Conservation (phyloP, 106 monocot species). For the Phalaenopsis equestris region DNA sequence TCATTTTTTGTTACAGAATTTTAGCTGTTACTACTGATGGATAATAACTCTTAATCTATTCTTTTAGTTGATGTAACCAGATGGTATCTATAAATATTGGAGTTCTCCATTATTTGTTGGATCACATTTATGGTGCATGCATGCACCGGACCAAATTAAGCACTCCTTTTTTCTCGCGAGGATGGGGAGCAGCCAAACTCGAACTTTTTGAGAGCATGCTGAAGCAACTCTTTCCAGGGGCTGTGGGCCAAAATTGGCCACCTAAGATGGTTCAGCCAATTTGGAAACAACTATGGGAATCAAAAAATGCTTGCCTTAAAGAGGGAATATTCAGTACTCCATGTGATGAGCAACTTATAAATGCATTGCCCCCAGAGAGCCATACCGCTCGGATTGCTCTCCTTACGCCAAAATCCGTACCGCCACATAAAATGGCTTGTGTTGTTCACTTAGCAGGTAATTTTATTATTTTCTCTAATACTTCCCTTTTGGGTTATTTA, state of each 20-base stretch:
- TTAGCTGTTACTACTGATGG: background rate
- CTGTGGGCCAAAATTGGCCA: constrained; percentile 40
- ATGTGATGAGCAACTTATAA: constrained; percentile 59
- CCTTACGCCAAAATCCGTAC: constrained; percentile 66
- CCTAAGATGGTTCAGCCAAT: constrained; percentile 55
- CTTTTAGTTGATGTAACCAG: background rate
- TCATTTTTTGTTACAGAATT: background rate
- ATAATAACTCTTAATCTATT: background rate
- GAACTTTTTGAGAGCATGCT: constrained; percentile 81
- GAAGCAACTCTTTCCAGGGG: constrained; percentile 75
- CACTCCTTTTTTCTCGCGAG: constrained; percentile 92
- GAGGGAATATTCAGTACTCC: constrained; percentile 87
- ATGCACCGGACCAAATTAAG: constrained; percentile 72
- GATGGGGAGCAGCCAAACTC: constrained; percentile 96
- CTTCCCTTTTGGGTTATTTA: background rate
- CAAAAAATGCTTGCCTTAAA: constrained; percentile 67
- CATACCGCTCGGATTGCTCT: constrained; percentile 82
- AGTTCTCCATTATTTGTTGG: constrained; percentile 74
- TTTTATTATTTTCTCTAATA: constrained; percentile 7
- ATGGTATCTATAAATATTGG: constrained; percentile 89
- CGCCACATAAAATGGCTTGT: constrained; percentile 86
- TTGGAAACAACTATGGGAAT: constrained; percentile 93
- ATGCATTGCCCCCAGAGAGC: constrained; percentile 83
- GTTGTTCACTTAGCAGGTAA: constrained; percentile 97
- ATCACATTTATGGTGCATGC: constrained; percentile 86